Base-by-base conservation (phyloP, 805 yeast genomes). In the Wickerhamomyces pijperi region DNA sequence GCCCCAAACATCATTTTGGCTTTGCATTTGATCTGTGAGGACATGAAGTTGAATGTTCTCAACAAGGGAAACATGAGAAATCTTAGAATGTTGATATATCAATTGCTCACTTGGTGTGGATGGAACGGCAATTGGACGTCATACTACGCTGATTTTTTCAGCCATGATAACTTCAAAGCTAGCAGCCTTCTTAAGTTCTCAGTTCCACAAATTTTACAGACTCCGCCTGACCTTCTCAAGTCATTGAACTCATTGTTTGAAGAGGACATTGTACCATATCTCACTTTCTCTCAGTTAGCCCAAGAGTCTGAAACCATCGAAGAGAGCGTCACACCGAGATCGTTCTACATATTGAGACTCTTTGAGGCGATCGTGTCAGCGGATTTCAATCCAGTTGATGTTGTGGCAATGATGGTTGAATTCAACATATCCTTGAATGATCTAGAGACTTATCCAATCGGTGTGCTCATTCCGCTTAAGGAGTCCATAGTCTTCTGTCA, bases 21-120 rank as follows among this genome's bases (percentile, higher is more conserved):
- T 0, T 58, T 90, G 36, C 97, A 88, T 59, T 51, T 87, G 31
- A 60, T 85, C 2, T 63, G 87, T 39, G 97, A 90, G 55, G 97
- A 90, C 43, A 56, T 70, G 35, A 68, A 70, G 38, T 61, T 90
- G 23, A 76, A 82, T 48, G 58, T 73, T 2, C 58, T 75, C 19
- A 62, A 68, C 5, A 40, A 51, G 3, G 39, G 48, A 0, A 54
- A 61, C 8, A 59, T 67, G 12, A 47, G 60, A 3, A 58, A 58
- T 25, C 48, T 88, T 21, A 76, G 81, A 0, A 19, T 60, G 1
- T 55, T 87, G 18, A 55, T 87, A n/a, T 63, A 78, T 0, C 81
- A 79, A 46, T 53, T 83, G 13, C 68, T 80, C 0, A 47, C 64
- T 12, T 74, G 84, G 78, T 72, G 80, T 74, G 77, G 82, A 5